Evolutionary conservation across 768 basidiomycete genomes (phyloP), one percentile per base, ranked within the genome.

Genomic region (Serendipita sp.): DNA sequence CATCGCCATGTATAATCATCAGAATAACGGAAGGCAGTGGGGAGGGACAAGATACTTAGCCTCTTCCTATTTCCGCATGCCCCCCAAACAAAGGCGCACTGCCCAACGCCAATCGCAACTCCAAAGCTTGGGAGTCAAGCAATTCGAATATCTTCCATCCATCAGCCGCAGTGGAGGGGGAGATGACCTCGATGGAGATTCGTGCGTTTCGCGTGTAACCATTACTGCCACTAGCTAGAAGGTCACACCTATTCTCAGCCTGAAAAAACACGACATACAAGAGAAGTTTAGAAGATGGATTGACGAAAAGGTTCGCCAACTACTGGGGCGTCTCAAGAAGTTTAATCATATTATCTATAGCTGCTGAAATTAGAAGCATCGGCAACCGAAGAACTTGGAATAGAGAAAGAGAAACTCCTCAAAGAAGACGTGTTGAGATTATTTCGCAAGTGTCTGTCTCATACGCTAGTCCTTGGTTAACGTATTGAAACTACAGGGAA

Each of bases 101-200:
- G n/a, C 55, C 36, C 16, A 31, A 37, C 16, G 29, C 55, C 55
- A 37, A 34, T 27, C 23, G 10, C 55, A 36, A 60, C 16, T 27
- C 18, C 27, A 34, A 60, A 18, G 34, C 23, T n/a, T 29, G 27
- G 33, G 10, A 10, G 10, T 11, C 11, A 16, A 60, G 8, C n/a
- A 31, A 8, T 60, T 60, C n/a, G 55, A 60, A n/a, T 60, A 34
- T 23, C n/a, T 60, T 11, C 8, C 55, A 10, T 60, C 55, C 36
- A 34, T 60, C 18, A 60, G 55, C 34, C 55, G 55, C 55, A 60
- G 55, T 37, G 36, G 55, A 2, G 48, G 48, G 18, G 55, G 27
- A 60, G 55, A 60, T 36, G 55, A 60, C 55, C 16, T n/a, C 16
- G 55, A 60, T 27, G 55, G 55, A 33, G 55, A 60, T 37, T 60